Evolutionary conservation across 352 stramenopile species (phyloP), one percentile per base, ranked within the genome.

Genomic region (Halophytophthora polymorphica): DNA sequence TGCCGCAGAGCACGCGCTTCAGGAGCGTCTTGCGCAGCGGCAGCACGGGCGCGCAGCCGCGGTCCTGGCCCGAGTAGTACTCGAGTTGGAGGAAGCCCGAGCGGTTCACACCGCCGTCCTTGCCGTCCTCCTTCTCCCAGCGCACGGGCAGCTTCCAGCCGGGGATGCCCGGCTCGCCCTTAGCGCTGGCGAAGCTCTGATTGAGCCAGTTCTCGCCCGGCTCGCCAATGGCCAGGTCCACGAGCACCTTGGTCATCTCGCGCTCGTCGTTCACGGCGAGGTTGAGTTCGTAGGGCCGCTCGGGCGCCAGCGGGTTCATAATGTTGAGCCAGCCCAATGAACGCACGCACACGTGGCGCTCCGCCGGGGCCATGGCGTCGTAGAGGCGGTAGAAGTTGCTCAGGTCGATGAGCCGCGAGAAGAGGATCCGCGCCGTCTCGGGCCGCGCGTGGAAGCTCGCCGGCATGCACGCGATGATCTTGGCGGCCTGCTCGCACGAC

Each of bases 161-260:
- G 4, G 83, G 83, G 36, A 93, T 73, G 10, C 73, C 75, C 10
- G 69, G 61, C 45, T 90, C 83, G 2, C 72, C 75, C 12, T 61
- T 37, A 12, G 71, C 56, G 23, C 66, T 37, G 3, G 75, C 63
- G 53, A 90, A 93, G 46, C 64, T 82, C 62, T 93, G 80, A 50
- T 90, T 87, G 54, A 90, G 68, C 83, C 83, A 93, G 54, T 93
- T 93, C 53, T 93, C 83, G 0, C 83, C 81, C 10, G 83, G 83
- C 39, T 93, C 83, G 3, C 69, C 69, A 49, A 90, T 88, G n/a
- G 83, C 81, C 25, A 92, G 59, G 25, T 78, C 66, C 43, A 94
- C 82, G 12, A 91, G 75, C 35, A 92, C 55, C 53, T 91, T 92
- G 38, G 77, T 83, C 64, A 87, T 78, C 54, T 91, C 81, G 10